Conservation (phyloP, 495 filamentous ascomycete genomes). For the Trichocladium uniseriatum region DNA sequence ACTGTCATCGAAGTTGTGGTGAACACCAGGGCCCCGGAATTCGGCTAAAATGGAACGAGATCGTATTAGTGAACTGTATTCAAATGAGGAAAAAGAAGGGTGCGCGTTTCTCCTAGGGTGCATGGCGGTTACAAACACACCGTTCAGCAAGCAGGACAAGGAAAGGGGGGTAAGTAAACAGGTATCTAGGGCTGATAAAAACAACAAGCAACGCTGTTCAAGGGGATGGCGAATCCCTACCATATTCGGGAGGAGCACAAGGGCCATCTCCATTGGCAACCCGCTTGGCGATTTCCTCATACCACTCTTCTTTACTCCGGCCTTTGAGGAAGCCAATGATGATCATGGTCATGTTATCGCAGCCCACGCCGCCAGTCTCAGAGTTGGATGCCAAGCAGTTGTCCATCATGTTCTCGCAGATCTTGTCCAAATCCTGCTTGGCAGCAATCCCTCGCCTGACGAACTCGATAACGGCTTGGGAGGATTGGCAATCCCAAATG, state of each 20-base stretch:
- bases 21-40: conserved; percentile 85
- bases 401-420: conserved; percentile 99
- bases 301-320: conserved; percentile 94
- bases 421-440: conserved; percentile 83
- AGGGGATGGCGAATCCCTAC: conserved; percentile 50
- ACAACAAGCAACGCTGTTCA: conserved; percentile 7
- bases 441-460: conserved; percentile 91
- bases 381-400: conserved; percentile 96
- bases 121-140: neutral
- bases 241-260: conserved; percentile 98
- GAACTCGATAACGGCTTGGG: conserved; percentile 93
- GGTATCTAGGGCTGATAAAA: conserved; percentile 8
- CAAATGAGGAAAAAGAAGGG: neutral
- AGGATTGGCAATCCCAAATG: conserved; percentile 99
- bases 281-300: conserved; percentile 84
- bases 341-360: conserved; percentile 99
- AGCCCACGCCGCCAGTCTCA: conserved; percentile 94
- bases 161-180: neutral
- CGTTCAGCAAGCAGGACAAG: neutral
- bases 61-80: conserved; percentile 20
- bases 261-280: conserved; percentile 96
- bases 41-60: conserved; percentile 54
- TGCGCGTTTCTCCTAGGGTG: neutral
- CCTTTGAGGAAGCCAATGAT: conserved; percentile 82
- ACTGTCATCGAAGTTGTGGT: conserved; percentile 86